These are phyloP conservation scores for Miscanthus lutarioriparius DNA, from an alignment of 176 grass and related monocot species.

Conservation along the genomic window DNA sequence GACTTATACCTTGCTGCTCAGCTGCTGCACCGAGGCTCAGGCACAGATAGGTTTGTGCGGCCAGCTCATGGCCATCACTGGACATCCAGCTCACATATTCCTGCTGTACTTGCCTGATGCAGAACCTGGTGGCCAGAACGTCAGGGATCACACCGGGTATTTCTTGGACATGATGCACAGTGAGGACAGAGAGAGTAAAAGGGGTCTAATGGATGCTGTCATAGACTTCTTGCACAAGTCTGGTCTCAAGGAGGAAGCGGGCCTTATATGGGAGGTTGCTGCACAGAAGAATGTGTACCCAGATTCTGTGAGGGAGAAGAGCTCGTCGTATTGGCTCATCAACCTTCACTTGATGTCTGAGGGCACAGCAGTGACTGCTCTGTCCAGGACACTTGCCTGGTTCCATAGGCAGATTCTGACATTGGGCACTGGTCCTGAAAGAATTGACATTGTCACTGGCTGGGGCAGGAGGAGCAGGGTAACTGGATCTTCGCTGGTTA, in stretches of 20 bases:
- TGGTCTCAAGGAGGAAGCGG: constrained; percentile 92
- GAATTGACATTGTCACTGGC: constrained; percentile 91
- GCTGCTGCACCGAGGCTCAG: constrained; percentile 64
- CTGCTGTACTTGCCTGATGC: constrained; percentile 79
- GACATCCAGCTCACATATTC: constrained; percentile 89
- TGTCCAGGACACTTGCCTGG: constrained; percentile 88
- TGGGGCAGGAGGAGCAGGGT: constrained; percentile 94
- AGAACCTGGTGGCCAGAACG: constrained; percentile 76
- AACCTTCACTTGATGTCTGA: constrained; percentile 96
- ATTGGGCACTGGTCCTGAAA: constrained; percentile 49
- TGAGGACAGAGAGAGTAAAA: constrained; percentile 92
- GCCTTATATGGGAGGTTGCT: constrained; percentile 90
- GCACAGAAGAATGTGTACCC: constrained; percentile 93
- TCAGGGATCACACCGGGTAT: constrained; percentile 60
- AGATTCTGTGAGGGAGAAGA: constrained; percentile 78
- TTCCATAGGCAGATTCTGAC: constrained; percentile 74
- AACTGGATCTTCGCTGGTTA: constrained; percentile 77
- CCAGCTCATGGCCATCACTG: constrained; percentile 82
- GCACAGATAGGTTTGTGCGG: constrained; percentile 64
- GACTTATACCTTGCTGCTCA: constrained; percentile 91
- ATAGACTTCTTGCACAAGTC: constrained; percentile 92
- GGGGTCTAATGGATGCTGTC: constrained; percentile 86
- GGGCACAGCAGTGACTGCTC: constrained; percentile 78
- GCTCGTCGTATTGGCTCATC: constrained; percentile 77
- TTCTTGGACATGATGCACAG: constrained; percentile 96